phyloP scores from a whole-genome alignment of 768 basidiomycete species.

The Leccinellum rugosiceps region DNA sequence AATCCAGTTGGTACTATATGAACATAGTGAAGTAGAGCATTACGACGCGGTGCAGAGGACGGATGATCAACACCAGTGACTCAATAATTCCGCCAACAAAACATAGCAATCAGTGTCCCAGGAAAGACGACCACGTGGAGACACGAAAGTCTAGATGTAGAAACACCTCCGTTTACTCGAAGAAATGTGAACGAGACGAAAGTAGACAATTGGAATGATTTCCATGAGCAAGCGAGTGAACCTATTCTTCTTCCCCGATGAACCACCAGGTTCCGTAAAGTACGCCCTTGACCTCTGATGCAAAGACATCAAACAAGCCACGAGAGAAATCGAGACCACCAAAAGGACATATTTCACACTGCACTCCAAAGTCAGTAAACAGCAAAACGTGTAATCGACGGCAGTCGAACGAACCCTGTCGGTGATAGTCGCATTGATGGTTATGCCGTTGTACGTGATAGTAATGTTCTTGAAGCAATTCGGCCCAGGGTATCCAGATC shows the following conservation, averaged over 20 bases:
- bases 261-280: slow-evolving; percentile 61
- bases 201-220: background rate
- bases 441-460: slow-evolving; percentile 55
- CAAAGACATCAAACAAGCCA: slow-evolving; percentile 65
- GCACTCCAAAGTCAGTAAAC: slow-evolving; percentile 4
- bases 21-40: background rate
- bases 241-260: slow-evolving; percentile 25
- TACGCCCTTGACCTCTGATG: slow-evolving; percentile 44
- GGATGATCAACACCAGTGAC: background rate
- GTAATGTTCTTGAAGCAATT: slow-evolving; percentile 63
- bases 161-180: background rate
- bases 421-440: slow-evolving; percentile 49
- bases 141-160: slow-evolving; percentile 7
- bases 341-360: slow-evolving; percentile 66
- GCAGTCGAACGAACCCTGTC: slow-evolving; percentile 48
- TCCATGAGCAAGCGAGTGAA: background rate
- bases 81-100: background rate
- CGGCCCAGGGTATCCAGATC: slow-evolving; percentile 56
- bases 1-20: background rate
- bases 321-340: slow-evolving; percentile 66
- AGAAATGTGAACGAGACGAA: background rate
- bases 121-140: background rate
- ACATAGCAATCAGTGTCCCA: background rate
- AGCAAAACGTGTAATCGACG: background rate
- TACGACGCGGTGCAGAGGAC: background rate